Evolutionary conservation across 495 filamentous ascomycete species (phyloP).

Genomic region (Amphirosellinia nigrospora): DNA sequence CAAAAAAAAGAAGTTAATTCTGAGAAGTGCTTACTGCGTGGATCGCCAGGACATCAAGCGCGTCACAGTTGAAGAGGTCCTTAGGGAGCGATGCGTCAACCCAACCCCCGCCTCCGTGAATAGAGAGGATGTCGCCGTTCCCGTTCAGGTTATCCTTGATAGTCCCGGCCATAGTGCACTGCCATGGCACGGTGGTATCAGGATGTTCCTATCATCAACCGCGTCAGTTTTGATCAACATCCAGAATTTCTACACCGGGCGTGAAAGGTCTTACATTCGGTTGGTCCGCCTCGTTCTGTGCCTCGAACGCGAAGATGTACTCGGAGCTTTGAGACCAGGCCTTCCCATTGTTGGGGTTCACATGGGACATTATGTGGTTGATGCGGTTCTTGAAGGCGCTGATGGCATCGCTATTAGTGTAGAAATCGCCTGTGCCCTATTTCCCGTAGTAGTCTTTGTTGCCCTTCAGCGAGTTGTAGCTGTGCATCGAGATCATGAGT

Average conservation of each 20-base stretch:
- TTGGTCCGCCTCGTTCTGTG: constrained; percentile 28
- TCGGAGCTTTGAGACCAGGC: constrained; percentile 24
- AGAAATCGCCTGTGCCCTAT: constrained; percentile 23
- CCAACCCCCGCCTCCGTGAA: constrained; percentile 23
- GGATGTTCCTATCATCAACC: background rate
- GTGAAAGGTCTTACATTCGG: background rate
- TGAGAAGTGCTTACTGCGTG: constrained; percentile 24
- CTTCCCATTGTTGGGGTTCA: constrained; percentile 26
- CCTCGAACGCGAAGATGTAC: constrained; percentile 33
- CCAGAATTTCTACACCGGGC: background rate
- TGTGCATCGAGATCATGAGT: constrained; percentile 25
- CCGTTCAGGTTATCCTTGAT: background rate
- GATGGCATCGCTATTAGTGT: constrained; percentile 28
- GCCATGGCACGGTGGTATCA: background rate
- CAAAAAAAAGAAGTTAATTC: background rate
- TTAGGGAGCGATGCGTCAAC: constrained; percentile 20
- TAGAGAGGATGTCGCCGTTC: background rate
- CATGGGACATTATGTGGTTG: constrained; percentile 27
- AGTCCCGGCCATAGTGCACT: background rate
- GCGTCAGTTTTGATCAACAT: background rate
- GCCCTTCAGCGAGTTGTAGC: constrained; percentile 22
- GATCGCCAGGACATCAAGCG: constrained; percentile 24
- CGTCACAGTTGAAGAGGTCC: constrained; percentile 21
- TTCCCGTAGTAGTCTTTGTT: constrained; percentile 20
- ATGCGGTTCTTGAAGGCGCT: constrained; percentile 29